phyloP scores from a whole-genome alignment of 768 basidiomycete genomes.

The Rickenella mellea region DNA sequence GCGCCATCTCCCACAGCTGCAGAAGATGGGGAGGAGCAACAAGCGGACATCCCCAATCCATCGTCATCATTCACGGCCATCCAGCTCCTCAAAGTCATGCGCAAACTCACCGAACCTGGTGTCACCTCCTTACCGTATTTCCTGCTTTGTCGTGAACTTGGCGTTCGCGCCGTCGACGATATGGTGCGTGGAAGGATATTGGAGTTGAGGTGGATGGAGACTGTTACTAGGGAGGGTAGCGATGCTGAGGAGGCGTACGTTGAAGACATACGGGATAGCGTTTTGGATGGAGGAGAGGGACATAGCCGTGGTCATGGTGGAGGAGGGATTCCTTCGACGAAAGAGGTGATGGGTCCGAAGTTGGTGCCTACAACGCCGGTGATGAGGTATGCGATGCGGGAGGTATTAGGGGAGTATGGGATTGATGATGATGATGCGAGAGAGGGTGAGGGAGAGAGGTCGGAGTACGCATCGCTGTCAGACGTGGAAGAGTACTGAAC shows the following conservation, averaged over 20 bases:
- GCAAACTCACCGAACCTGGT: slow-evolving; percentile 56
- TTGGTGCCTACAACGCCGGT: slow-evolving; percentile 71
- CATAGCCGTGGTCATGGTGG: slow-evolving; percentile 25
- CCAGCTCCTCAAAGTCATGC: slow-evolving; percentile 77
- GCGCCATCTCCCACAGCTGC: slow-evolving; percentile 12
- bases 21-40: slow-evolving; percentile 12
- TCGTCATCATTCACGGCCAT: slow-evolving; percentile 65
- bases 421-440: slow-evolving; percentile 29
- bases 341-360: slow-evolving; percentile 58
- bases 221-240: slow-evolving; percentile 45
- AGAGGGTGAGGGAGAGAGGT: slow-evolving; percentile 39
- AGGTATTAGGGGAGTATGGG: slow-evolving; percentile 77
- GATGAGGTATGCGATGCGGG: slow-evolving; percentile 76
- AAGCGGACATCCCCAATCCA: slow-evolving; percentile 32
- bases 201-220: slow-evolving; percentile 70
- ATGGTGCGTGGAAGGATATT: slow-evolving; percentile 74
- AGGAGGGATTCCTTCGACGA: slow-evolving; percentile 42
- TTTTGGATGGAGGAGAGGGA: slow-evolving; percentile 17
- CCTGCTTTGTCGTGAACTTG: slow-evolving; percentile 73
- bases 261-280: slow-evolving; percentile 27
- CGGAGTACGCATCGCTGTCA: slow-evolving; percentile 72
- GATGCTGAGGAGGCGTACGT: slow-evolving; percentile 25
- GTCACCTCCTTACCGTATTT: slow-evolving; percentile 69
- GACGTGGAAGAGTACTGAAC: slow-evolving; percentile 71
- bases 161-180: slow-evolving; percentile 74